phyloP scores from a whole-genome alignment of 257 asterid genomes.

The Fraxinus cuspidata region DNA sequence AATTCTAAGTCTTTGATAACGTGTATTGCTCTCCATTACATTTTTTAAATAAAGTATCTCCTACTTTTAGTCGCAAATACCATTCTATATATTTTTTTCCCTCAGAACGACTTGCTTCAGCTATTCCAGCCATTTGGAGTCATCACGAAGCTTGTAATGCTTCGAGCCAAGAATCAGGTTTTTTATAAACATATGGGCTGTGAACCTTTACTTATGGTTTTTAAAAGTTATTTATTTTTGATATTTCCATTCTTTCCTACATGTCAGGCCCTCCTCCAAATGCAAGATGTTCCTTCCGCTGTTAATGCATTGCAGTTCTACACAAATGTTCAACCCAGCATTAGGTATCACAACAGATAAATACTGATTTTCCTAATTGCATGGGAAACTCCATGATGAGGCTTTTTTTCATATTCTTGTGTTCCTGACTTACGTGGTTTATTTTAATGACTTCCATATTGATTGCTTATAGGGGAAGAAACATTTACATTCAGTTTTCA shows the following conservation, averaged over 20 bases:
- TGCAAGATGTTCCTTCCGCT: conserved; percentile 94
- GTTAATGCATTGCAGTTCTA: conserved; percentile 84
- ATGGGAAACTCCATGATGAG: conserved; percentile 21
- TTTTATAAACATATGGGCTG: conserved; percentile 18
- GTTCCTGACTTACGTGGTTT: conserved; percentile 10
- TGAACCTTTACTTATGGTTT: conserved; percentile 21
- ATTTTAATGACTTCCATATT: background rate
- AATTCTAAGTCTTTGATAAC: background rate
- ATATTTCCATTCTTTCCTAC: background rate
- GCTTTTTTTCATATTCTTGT: conserved; percentile 1
- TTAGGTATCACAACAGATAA: conserved; percentile 50
- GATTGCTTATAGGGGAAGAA: conserved; percentile 71
- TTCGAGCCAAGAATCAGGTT: conserved; percentile 98
- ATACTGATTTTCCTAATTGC: background rate
- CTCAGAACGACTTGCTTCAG: conserved; percentile 94
- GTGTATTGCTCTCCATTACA: conserved; percentile 7
- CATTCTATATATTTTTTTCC: conserved; percentile 13
- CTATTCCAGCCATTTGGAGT: conserved; percentile 97
- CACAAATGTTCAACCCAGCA: conserved; percentile 83
- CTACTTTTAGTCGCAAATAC: conserved; percentile 9
- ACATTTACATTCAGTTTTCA: conserved; percentile 91
- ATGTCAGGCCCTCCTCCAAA: conserved; percentile 91
- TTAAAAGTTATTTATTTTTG: conserved; percentile 19
- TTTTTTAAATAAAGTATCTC: background rate
- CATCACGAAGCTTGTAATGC: conserved; percentile 92